Evolutionary conservation across 2,329 filamentous ascomycete genomes (phyloP), one percentile per base, ranked within the genome.

Genomic region (Neonectria coccinea): DNA sequence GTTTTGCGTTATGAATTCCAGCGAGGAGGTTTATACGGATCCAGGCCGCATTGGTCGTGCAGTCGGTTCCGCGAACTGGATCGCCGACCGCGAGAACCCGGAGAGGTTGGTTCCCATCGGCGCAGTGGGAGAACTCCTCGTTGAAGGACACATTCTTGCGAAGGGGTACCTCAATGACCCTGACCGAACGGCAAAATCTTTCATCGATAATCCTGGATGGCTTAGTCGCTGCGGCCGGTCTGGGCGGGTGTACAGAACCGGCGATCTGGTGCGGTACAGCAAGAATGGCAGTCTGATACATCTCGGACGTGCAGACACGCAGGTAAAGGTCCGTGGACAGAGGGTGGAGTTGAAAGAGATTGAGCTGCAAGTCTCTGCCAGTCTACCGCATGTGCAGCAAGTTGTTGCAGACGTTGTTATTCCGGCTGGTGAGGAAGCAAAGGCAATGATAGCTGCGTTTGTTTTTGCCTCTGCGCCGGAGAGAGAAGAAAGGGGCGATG

Each of bases 111-210:
- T 70, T 1, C 75, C 75, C 1, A 58, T 77, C 11, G 78, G 77
- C 1, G 70, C 64, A 6, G 62, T 70, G 0, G 78, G 78, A 9
- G 78, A 80, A 55, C 62, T 80, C 7, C 59, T 78, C 5, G 68
- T 82, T 33, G 77, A 77, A 47, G 81, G 81, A 0, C 81, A 82
- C 3, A 78, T 79, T 10, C 75, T 87, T 14, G 83, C 80, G 16
- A 74, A 80, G 29, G 83, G 83, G 14, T 87, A 87, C 61, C 73
- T 85, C 16, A 81, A 84, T 45, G 79, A 83, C 18, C 73, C 76
- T 0, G 74, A 75, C n/a, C 82, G 84, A 66, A 86, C 84, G 0
- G 72, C 75, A 10, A 78, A 78, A 22, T 76, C 77, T 0, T 87
- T 86, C 56, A 79, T 85, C 39, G 70, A 77, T 18, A 75, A 79